Evolutionary conservation across 768 basidiomycete genomes (phyloP), one percentile per base, ranked within the genome.

Genomic region (Lepiota subincarnata): DNA sequence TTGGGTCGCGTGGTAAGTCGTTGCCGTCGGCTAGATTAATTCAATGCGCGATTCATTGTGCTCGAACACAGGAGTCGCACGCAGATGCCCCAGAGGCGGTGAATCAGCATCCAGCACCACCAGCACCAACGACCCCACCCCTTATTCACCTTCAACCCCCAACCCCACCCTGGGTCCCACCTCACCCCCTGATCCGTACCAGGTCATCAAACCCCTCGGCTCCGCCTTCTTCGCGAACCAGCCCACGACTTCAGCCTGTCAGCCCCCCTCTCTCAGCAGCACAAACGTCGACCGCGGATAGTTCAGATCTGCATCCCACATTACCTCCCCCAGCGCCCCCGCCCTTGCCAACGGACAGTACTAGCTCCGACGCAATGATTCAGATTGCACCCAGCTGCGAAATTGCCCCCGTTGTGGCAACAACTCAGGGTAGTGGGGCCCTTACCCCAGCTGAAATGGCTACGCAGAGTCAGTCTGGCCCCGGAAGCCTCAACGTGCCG

Each of bases 1-100:
- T 58, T 74, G 53, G 69, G 67, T 24, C 66, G 65, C 34, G 63
- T 68, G 51, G 73, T 72, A 55, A 64, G 73, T 61, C 14, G 8
- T 26, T 40, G 24, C 47, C 53, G 38, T 41, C 36, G 50, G 43
- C 19, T 19, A 58, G 39, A 46, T 31, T 28, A n/a, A 44, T 16
- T 34, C n/a, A 46, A 22, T 18, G 43, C 57, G 7, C 36, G 18
- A 24, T 37, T 36, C 45, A 10, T 41, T 26, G 22, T 44, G n/a
- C 16, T 19, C 11, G 24, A 20, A 22, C 35, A 20, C 38, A 55
- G 48, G 55, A 51, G 36, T 56, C 51, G 39, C 58, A 50, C 40
- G 13, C 38, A 40, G 46, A 54, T 24, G 39, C 13, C 20, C 13
- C 50, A 31, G 24, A 31, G 31, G 10, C 31, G 10, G 31, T 2